phyloP scores from a whole-genome alignment of 1,284 basidiomycete species.

The Malassezia furfur region DNA sequence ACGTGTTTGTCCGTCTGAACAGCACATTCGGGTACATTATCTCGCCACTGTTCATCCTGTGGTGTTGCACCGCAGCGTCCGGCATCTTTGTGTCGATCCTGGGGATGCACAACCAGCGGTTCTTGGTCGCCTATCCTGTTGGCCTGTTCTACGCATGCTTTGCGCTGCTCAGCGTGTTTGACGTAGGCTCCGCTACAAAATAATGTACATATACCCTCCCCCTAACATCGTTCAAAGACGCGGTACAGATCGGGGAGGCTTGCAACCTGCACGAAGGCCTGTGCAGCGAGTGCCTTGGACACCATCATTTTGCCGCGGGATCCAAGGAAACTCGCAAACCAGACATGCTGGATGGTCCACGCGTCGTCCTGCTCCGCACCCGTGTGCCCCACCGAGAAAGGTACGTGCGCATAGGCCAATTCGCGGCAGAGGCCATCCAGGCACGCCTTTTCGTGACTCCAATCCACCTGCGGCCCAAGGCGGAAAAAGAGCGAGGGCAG shows the following conservation, averaged over 20 bases:
- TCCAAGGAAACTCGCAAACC: constrained; percentile 32
- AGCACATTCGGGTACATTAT: constrained; percentile 53
- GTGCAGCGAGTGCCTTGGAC: constrained; percentile 6
- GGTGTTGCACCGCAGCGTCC: constrained; percentile 44
- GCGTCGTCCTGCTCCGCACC: constrained; percentile 4
- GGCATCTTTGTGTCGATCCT: constrained; percentile 47
- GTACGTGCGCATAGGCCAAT: constrained; percentile 53
- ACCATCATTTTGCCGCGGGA: constrained; percentile 15
- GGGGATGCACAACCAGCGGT: constrained; percentile 40
- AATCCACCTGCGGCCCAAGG: constrained; percentile 61
- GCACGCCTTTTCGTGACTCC: constrained; percentile 73
- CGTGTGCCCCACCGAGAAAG: constrained; percentile 48
- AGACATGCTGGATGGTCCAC: constrained; percentile 27
- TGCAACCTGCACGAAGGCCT: constrained; percentile 31
- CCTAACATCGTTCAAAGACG: constrained; percentile 43
- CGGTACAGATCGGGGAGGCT: constrained; percentile 42
- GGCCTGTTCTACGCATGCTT: constrained; percentile 46
- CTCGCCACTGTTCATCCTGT: constrained; percentile 44
- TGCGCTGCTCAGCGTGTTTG: constrained; percentile 44
- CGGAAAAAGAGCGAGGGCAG: constrained; percentile 36
- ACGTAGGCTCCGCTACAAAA: constrained; percentile 18
- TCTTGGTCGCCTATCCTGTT: constrained; percentile 46
- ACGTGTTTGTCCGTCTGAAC: constrained; percentile 80
- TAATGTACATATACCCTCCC: constrained; percentile 3
- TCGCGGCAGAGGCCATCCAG: constrained; percentile 78